phyloP scores from a whole-genome alignment of 2,329 filamentous ascomycete genomes.

The Graphium sp. region DNA sequence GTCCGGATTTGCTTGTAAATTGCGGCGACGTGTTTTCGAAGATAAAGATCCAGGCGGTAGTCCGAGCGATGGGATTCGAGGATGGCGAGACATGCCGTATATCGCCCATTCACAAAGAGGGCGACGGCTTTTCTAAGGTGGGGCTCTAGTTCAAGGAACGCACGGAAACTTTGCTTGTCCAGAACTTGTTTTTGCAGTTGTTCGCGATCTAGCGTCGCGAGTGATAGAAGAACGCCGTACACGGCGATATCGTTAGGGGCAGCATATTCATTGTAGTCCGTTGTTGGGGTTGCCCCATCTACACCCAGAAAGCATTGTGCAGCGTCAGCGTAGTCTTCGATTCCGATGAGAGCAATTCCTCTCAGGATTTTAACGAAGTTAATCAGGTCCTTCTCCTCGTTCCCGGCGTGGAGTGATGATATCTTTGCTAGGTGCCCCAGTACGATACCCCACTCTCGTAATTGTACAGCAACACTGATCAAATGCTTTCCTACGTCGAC shows the following conservation, averaged over 20 bases:
- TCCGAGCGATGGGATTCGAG: conserved; percentile 69
- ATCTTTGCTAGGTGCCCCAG: conserved; percentile 47
- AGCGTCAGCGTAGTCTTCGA: conserved; percentile 26
- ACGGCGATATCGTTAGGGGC: conserved; percentile 80
- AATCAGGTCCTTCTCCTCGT: conserved; percentile 25
- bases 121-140: conserved; percentile 84
- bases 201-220: conserved; percentile 73
- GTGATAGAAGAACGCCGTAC: conserved; percentile 77
- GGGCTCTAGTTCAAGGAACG: conserved; percentile 80
- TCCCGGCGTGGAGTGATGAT: conserved; percentile 22
- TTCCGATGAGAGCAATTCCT: conserved; percentile 43
- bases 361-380: conserved; percentile 1
- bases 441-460: conserved; percentile 60
- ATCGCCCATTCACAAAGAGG: conserved; percentile 81
- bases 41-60: conserved; percentile 78
- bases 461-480: conserved; percentile 58
- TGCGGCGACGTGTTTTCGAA: conserved; percentile 53
- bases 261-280: conserved; percentile 52
- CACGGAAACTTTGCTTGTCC: conserved; percentile 65
- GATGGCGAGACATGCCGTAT: conserved; percentile 67
- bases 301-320: conserved; percentile 4
- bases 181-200: conserved; percentile 63
- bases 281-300: conserved; percentile 45
- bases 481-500: conserved; percentile 68
- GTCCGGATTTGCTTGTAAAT: conserved; percentile 64